Percentiles rank a stretch among this genome's conserved stretches.
Evolutionary conservation across 2,329 filamentous ascomycete species (phyloP).

Genomic region (Trichoderma pleuroti): DNA sequence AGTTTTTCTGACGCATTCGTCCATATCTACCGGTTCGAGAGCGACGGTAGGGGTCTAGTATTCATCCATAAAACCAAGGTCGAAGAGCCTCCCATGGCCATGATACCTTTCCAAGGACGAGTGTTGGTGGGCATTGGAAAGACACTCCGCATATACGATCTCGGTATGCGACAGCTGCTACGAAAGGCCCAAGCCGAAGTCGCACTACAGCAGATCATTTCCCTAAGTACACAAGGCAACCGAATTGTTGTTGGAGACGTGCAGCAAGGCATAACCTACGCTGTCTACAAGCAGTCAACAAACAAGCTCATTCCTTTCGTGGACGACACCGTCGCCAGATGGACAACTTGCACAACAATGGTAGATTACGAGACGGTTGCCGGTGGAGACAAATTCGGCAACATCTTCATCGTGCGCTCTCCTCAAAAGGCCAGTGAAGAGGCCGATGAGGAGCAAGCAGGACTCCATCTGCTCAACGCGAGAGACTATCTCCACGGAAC

Average conservation of each 20-base stretch:
- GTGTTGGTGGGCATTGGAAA: conserved; percentile 82
- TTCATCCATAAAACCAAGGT: conserved; percentile 96
- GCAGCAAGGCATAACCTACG: conserved; percentile 84
- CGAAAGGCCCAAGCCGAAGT: conserved; percentile 85
- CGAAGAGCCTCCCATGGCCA: conserved; percentile 82
- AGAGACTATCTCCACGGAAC: conserved; percentile 86
- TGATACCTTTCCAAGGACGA: conserved; percentile 88
- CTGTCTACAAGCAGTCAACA: conserved; percentile 88
- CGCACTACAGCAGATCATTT: conserved; percentile 78
- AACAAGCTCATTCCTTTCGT: conserved; percentile 92
- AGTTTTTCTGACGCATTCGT: conserved; percentile 78
- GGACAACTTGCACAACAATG: conserved; percentile 89
- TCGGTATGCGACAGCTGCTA: conserved; percentile 87
- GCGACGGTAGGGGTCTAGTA: conserved; percentile 82
- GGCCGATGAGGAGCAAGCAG: conserved; percentile 87
- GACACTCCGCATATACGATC: conserved; percentile 81
- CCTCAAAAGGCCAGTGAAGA: conserved; percentile 82
- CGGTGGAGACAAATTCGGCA: conserved; percentile 96
- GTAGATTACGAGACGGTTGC: conserved; percentile 95
- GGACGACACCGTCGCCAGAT: conserved; percentile 84
- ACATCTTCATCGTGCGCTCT: conserved; percentile 87
- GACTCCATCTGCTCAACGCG: conserved; percentile 86
- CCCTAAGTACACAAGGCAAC: conserved; percentile 83
- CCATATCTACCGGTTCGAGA: conserved; percentile 85
- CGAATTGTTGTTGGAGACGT: conserved; percentile 91